Base-by-base conservation (phyloP, 140 eudicot species). In the Senecio squalidus region DNA sequence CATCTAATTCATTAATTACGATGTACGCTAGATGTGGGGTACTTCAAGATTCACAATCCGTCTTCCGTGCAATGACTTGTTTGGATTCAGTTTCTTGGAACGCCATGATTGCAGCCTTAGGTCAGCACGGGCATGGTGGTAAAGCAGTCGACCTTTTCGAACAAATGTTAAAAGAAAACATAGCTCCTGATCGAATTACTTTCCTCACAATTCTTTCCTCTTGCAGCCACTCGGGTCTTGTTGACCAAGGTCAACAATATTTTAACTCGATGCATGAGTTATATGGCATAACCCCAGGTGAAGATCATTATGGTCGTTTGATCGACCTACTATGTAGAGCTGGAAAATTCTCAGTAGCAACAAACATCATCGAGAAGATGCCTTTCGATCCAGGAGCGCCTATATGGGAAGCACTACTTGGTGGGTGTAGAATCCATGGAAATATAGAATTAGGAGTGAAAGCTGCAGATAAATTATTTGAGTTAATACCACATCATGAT, bases 301-400 rank as follows among this genome's bases (percentile, higher is more conserved):
- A 66, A 53, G 72, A 66, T 66, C 72, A 66, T 41, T 66, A 66
- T 24, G 72, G 72, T 20, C 72, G 72, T 13, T 66, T 66, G 44
- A 28, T 66, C 23, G 72, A 66, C 55, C 18, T 66, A 39, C 55
- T 66, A 25, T 66, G 64, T 66, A 54, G 72, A 66, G 72, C 72
- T 1, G 72, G 72, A 29, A 41, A 30, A 11, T 66, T 66, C 18
- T 8, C 34, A 6, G 64, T 53, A 54, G 72, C 64, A 29, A 28
- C 20, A 18, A 25, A 54, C 15, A 28, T 22, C 25, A 66, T 66
- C 55, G 64, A 54, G 13, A 66, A 66, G 8, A 13, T 66, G 72
- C 64, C 72, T 11, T 66, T 54, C 11, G 11, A 29, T 40, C 64
- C 72, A 1, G 72, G 72, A 41, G 46, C 55, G 5, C 47, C 72